A percentile compares a stretch with the other conserved stretches of the same genome.
Evolutionary conservation across 768 basidiomycete species (phyloP).

Genomic region (Pleurotus djamor): DNA sequence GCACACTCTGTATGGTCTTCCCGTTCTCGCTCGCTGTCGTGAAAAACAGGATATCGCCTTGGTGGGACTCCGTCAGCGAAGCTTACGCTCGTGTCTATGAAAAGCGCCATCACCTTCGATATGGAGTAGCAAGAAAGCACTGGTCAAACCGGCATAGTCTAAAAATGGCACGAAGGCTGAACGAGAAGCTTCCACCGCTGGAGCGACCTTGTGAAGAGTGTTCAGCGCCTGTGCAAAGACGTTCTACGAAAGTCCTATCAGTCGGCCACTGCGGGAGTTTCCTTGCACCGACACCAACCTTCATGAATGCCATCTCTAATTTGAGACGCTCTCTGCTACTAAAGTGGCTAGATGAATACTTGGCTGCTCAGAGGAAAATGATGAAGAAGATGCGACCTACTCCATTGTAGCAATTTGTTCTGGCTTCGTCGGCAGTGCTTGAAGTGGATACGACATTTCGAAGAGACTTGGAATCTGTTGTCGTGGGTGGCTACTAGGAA

Average conservation of each 20-base stretch:
- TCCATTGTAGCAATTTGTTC: not conserved
- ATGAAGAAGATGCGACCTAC: not conserved
- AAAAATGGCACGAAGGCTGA: slow-evolving; percentile 7
- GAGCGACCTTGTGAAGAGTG: not conserved
- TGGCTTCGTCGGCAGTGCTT: not conserved
- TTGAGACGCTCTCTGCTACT: not conserved
- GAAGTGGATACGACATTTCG: not conserved
- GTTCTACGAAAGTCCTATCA: not conserved
- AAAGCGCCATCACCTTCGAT: not conserved
- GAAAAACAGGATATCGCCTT: slow-evolving; percentile 4
- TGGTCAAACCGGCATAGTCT: slow-evolving; percentile 3
- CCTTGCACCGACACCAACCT: not conserved
- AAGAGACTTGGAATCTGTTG: not conserved
- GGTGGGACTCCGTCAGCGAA: not conserved
- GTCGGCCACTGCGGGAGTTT: not conserved
- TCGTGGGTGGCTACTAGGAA: too few species aligned
- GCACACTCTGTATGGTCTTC: not conserved
- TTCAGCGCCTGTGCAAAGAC: slow-evolving; percentile 3
- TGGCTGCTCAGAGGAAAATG: not conserved
- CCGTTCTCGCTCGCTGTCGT: not conserved
- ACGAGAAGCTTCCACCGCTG: slow-evolving; percentile 1
- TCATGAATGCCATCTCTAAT: slow-evolving; percentile 3
- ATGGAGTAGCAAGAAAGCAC: slow-evolving; percentile 1
- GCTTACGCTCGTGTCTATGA: not conserved
- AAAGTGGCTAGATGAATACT: not conserved